Base-by-base conservation (phyloP, 2,329 filamentous ascomycete species). In the Taxawa tesnikishii region DNA sequence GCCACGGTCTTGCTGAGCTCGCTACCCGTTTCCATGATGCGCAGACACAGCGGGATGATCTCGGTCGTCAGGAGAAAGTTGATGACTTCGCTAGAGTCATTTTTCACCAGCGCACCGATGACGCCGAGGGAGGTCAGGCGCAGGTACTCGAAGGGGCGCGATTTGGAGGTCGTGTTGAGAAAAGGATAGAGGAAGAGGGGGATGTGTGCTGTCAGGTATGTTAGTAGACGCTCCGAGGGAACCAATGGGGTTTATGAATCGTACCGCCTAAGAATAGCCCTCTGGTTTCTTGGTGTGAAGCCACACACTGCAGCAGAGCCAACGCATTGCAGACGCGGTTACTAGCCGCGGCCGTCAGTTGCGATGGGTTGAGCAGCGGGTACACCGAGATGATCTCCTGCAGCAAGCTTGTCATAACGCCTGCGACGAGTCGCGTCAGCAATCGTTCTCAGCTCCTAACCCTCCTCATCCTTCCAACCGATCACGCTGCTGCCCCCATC, bases 351-450 rank as follows among this genome's bases (percentile, higher is more conserved):
- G 90, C 90, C 6, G 90, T 98, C 48, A 98, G 73, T 62, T 96
- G 88, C 30, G 85, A 94, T 5, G 90, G 90, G 56, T 94, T 98
- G 47, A 98, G 73, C 4, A 98, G 73, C 16, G 85, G 92, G 55
- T 98, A 98, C 34, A 98, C 90, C 8, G 88, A 94, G 53, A 98
- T 98, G 54, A 98, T 98, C 62, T 98, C 90, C 58, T 96, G 88
- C 19, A 96, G 72, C 15, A 98, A 68, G 33, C 85, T 93, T 28
- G 90, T 94, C 90, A 98, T 98, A 51, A 98, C 90, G 49, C 87
- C 85, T 94, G 43, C 38, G 39, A 34, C 19, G 8, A n/a, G 8
- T 8, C 31, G 39, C 51, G 40, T 42, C 34, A 39, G 38, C 38
- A 34, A 35, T 48, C 41, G 43, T 40, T 30, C 37, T 27, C 15